Evolutionary conservation across 1,284 basidiomycete genomes (phyloP).

Genomic region (Pseudozyma sp.): DNA sequence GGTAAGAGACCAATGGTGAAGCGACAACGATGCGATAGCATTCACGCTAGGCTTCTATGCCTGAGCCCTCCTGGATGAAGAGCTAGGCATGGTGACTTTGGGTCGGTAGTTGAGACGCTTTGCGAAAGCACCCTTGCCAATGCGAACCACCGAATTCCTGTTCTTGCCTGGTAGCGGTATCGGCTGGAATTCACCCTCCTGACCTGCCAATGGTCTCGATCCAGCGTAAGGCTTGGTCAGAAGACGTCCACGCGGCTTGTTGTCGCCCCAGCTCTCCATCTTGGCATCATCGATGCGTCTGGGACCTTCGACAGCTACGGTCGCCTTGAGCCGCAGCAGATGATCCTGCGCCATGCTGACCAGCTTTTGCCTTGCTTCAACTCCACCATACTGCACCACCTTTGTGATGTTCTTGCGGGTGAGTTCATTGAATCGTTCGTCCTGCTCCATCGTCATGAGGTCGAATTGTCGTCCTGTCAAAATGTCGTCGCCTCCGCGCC

Average conservation of each 20-base stretch:
- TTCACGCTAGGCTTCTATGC: not conserved
- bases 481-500: constrained; percentile 48
- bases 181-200: constrained; percentile 28
- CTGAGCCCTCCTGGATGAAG: constrained; percentile 5
- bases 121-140: constrained; percentile 64
- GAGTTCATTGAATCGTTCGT: constrained; percentile 52
- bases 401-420: constrained; percentile 62
- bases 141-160: constrained; percentile 61
- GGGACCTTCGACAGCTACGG: constrained; percentile 47
- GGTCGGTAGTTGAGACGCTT: constrained; percentile 53
- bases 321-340: constrained; percentile 56
- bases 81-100: constrained; percentile 26
- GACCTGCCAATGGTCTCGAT: constrained; percentile 45
- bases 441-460: constrained; percentile 45
- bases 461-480: constrained; percentile 45
- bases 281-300: constrained; percentile 48
- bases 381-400: constrained; percentile 59
- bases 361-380: constrained; percentile 51
- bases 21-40: too few relatives aligned
- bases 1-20: too few relatives aligned
- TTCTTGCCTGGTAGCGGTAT: constrained; percentile 39
- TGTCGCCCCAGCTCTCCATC: constrained; percentile 32
- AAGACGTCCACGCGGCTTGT: constrained; percentile 46
- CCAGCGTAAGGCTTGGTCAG: constrained; percentile 54
- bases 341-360: constrained; percentile 50